Evolutionary conservation across 441 rosid species (phyloP).

Genomic region (Manihot esculenta): DNA sequence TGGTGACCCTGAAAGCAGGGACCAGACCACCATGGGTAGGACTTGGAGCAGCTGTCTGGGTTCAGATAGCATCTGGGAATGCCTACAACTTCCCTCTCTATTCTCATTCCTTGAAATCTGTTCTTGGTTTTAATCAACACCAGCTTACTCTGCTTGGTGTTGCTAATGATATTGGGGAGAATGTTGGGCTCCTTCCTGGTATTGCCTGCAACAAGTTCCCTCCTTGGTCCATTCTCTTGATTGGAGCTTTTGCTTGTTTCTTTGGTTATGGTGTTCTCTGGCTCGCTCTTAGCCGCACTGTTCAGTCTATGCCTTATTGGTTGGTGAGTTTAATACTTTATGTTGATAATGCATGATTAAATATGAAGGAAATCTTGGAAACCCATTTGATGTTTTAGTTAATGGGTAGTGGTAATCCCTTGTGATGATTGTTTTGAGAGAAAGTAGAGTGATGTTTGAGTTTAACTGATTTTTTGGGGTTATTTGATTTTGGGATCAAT

Average conservation of each 20-base stretch:
- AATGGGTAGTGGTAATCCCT: neutral
- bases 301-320: slow-evolving; percentile 72
- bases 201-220: slow-evolving; percentile 86
- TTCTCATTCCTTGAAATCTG: slow-evolving; percentile 75
- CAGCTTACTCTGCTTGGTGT: slow-evolving; percentile 88
- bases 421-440: neutral
- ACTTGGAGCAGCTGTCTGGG: slow-evolving; percentile 87
- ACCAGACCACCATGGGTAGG: slow-evolving; percentile 98
- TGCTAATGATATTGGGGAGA: slow-evolving; percentile 91
- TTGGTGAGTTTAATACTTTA: slow-evolving; percentile 42
- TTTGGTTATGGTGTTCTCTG: slow-evolving; percentile 86
- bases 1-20: slow-evolving; percentile 62
- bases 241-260: slow-evolving; percentile 70
- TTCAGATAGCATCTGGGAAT: slow-evolving; percentile 72
- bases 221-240: slow-evolving; percentile 78
- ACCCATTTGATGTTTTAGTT: neutral
- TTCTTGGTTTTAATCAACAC: slow-evolving; percentile 76
- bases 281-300: slow-evolving; percentile 68
- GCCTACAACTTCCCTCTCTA: slow-evolving; percentile 74
- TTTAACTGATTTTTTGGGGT: neutral
- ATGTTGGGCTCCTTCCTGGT: slow-evolving; percentile 78
- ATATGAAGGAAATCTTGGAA: neutral
- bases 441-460: slow-evolving; percentile 1
- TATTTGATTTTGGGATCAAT: neutral
- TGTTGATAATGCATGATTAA: neutral